Evolutionary conservation across 1,139 yeast species (phyloP).

Genomic region (Suhomyces bokatorum): DNA sequence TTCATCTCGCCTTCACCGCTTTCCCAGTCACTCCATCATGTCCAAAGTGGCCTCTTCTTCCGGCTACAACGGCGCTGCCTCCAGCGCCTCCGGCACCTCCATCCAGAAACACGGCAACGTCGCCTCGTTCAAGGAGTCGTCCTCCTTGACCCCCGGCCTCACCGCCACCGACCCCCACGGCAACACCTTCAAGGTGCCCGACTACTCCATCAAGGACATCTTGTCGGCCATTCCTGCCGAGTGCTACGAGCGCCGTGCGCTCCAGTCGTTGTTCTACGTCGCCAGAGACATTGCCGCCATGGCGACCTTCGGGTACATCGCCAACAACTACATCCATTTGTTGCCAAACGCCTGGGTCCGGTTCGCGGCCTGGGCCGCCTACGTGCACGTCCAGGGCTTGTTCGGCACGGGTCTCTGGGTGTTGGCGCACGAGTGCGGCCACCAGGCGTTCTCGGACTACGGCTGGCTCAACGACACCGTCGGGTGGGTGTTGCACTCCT

Average conservation of each 20-base stretch:
- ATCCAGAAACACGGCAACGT: slow-evolving; percentile 38
- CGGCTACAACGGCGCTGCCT: slow-evolving; percentile 14
- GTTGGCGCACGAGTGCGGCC: slow-evolving; percentile 90
- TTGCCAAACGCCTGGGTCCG: slow-evolving; percentile 26
- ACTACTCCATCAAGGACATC: slow-evolving; percentile 70
- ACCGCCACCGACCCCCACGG: slow-evolving; percentile 64
- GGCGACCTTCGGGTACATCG: slow-evolving; percentile 51
- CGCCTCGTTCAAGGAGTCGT: slow-evolving; percentile 27
- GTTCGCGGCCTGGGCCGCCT: slow-evolving; percentile 41
- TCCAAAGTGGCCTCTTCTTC: slow-evolving; percentile 14
- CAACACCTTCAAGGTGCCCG: slow-evolving; percentile 68
- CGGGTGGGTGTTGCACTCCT: slow-evolving; percentile 83
- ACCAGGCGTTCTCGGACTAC: slow-evolving; percentile 78
- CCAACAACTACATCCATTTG: slow-evolving; percentile 51
- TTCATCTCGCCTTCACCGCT: not conserved
- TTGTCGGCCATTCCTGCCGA: slow-evolving; percentile 72
- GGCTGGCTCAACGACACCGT: slow-evolving; percentile 67
- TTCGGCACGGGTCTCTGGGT: slow-evolving; percentile 84
- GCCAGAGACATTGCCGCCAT: slow-evolving; percentile 61
- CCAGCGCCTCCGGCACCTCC: slow-evolving; percentile 16
- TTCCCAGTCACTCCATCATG: not conserved
- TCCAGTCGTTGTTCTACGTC: slow-evolving; percentile 61
- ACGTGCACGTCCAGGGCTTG: slow-evolving; percentile 55
- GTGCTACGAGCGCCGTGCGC: slow-evolving; percentile 66
- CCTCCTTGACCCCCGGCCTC: slow-evolving; percentile 23